These are phyloP conservation scores for Beauveria asiatica DNA, from an alignment of 2,329 filamentous ascomycete species.

Conservation along the genomic window DNA sequence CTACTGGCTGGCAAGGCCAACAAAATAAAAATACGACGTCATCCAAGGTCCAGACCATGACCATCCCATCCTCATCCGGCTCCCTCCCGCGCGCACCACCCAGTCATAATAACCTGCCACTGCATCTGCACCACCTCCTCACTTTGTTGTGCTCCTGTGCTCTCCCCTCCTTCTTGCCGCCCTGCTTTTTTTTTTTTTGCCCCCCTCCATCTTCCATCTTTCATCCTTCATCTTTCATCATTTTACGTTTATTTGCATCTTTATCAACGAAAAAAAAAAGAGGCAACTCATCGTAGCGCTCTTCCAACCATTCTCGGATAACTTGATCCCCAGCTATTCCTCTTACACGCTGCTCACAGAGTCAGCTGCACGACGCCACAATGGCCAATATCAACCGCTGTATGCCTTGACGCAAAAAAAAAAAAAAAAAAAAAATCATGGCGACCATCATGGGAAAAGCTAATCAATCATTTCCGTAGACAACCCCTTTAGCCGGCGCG, in stretches of 20 bases:
- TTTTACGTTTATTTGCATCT: background rate
- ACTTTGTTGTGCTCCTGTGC: background rate
- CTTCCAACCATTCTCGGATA: background rate
- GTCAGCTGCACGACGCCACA: conserved; percentile 9
- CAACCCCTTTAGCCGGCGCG: conserved; percentile 69
- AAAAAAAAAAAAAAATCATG: background rate
- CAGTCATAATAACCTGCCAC: background rate
- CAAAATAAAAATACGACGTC: background rate
- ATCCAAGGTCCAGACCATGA: background rate
- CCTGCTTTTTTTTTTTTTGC: background rate
- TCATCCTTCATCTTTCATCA: background rate
- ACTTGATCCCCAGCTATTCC: background rate
- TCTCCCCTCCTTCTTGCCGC: background rate
- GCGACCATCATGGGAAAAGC: background rate
- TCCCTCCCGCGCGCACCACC: background rate
- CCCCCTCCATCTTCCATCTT: background rate
- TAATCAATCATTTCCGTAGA: conserved; percentile 33
- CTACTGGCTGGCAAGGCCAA: background rate
- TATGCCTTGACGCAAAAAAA: conserved; percentile 13
- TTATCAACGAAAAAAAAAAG: background rate
- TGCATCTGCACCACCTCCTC: background rate
- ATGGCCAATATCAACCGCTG: conserved; percentile 24
- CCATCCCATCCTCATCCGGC: conserved; percentile 7
- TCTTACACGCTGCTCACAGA: background rate
- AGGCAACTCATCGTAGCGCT: background rate